phyloP scores from a whole-genome alignment of 2,329 filamentous ascomycete genomes.

The Fusarium guadeloupense region DNA sequence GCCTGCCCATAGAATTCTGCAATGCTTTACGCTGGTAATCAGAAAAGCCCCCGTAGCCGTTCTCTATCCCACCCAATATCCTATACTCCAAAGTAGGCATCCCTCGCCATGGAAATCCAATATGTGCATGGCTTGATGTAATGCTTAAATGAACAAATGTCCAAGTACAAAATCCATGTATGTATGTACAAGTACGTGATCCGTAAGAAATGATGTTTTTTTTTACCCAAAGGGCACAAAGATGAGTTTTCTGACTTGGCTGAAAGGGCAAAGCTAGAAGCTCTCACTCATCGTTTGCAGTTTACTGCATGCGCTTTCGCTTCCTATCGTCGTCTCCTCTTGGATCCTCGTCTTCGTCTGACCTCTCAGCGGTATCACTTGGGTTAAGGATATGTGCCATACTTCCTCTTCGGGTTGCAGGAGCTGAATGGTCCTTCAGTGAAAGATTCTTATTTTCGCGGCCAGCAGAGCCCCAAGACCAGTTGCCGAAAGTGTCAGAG shows the following conservation, averaged over 20 bases:
- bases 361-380: conserved; percentile 63
- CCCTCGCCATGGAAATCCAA: conserved; percentile 19
- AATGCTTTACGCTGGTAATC: conserved; percentile 31
- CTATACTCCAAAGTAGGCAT: conserved; percentile 28
- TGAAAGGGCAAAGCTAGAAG: neutral
- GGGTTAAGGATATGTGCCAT: conserved; percentile 73
- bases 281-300: conserved; percentile 50
- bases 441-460: conserved; percentile 61
- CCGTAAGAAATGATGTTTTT: neutral
- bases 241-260: neutral
- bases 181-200: conserved; percentile 19
- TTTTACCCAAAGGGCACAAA: neutral
- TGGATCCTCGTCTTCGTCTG: conserved; percentile 65
- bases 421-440: conserved; percentile 64
- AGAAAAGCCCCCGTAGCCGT: conserved; percentile 26
- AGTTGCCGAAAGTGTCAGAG: conserved; percentile 61
- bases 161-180: conserved; percentile 17
- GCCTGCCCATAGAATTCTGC: conserved; percentile 30
- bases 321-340: conserved; percentile 69
- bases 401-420: conserved; percentile 66
- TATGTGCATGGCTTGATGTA: conserved; percentile 15
- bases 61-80: conserved; percentile 26
- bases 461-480: conserved; percentile 65
- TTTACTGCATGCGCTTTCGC: conserved; percentile 67
- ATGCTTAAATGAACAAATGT: conserved; percentile 10